Evolutionary conservation across 2,329 filamentous ascomycete species (phyloP), one percentile per base, ranked within the genome.

Genomic region (Myriosclerotinia curreyana): DNA sequence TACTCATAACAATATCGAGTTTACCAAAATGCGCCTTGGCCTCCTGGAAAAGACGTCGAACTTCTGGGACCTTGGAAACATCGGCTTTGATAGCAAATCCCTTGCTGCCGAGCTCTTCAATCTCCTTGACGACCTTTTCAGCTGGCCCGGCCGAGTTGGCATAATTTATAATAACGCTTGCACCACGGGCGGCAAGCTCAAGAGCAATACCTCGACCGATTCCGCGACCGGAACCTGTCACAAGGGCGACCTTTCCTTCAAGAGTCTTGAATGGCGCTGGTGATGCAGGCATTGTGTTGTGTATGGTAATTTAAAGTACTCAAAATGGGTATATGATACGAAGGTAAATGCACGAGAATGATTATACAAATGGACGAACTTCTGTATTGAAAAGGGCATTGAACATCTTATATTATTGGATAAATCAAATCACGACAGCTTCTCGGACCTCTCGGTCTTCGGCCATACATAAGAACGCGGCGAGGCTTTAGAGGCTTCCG

Each of bases 181-280:
- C 76, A 12, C 78, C 78, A 20, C 76, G 75, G 67, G 76, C 73
- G 7, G 76, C 76, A 22, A 73, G 70, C n/a, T 72, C 76, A 44
- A 73, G 71, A 5, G 77, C 75, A n/a, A 79, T 76, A 48, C 76
- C 76, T 9, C 76, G 81, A 25, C 92, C 92, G 15, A 96, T 81
- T 46, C 92, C 92, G 69, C 91, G 82, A 7, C 89, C 92, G 54
- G 91, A 91, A 52, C 92, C 92, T 0, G 92, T 96, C 52, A 96
- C 83, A 68, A 96, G 88, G 69, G 89, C 90, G 53, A 95, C 85
- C 76, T 95, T 95, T 72, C 71, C 70, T 12, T 65, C 65, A n/a
- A 69, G 61, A n/a, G 53, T 59, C 25, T 64, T 59, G 36, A 59
- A 60, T 64, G 52, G 52, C 38, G 61, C 61, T 36, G 61, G 5